Evolutionary conservation across 2,329 filamentous ascomycete species (phyloP), one percentile per base, ranked within the genome.

Genomic region (Hypocrella siamensis): DNA sequence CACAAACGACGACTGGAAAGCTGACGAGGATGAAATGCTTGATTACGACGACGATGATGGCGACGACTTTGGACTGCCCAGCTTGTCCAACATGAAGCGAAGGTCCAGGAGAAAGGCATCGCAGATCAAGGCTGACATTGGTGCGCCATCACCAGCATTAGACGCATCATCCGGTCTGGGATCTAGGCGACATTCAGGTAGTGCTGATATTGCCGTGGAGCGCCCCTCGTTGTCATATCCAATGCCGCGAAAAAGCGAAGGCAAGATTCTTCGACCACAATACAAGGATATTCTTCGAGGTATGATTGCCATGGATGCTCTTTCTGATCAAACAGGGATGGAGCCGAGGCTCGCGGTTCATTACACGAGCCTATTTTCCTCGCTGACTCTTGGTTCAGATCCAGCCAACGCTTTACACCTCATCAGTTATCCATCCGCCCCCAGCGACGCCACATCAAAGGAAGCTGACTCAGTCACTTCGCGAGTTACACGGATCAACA

Each of bases 381-480:
- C 19, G 27, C 19, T 17, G 19, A n/a, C 7, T 17, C 31, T 19
- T 34, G 42, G 26, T 29, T 4, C 32, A 69, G 74, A 79, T 51
- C 92, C 92, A 9, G 90, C 85, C 33, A 98, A 98, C 52, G 85
- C 86, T 6, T 61, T 98, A 28, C 88, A 98, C 51, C 71, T 98
- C 6, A 96, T 98, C 45, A 81, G 81, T 44, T 86, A 98, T 54
- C 76, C 85, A 5, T 61, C 81, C 1, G 64, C 81, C 28, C 74
- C 83, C 9, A 58, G 68, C 17, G 78, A 79, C 48, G 83, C 86
- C 3, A 70, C 75, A 1, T 67, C 77, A 2, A 96, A 92, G 51
- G 84, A 94, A 49, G 64, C 78, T 14, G 88, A 96, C 48, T 79
- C 77, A 10, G 77, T 93, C 49, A 86, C 81, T 35, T 80, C 86